Percentiles rank a stretch among this genome's conserved stretches.
These are phyloP conservation scores for Chenopodium formosanum DNA, from an alignment of 148 eudicot species.

Conservation along the genomic window DNA sequence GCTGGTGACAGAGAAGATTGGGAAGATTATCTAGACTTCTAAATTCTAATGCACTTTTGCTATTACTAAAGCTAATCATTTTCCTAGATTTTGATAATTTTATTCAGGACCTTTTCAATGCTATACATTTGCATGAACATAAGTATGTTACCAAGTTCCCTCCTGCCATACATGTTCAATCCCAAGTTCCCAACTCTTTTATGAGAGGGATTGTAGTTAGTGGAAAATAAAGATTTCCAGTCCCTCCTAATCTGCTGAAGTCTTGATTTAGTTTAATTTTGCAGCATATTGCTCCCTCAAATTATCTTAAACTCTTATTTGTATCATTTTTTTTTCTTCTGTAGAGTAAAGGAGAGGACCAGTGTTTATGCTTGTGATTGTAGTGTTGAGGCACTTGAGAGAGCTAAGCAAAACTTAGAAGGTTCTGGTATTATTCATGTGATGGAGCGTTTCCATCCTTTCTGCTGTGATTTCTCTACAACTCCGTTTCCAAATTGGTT, in stretches of 20 bases:
- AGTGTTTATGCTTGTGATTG: slow-evolving; percentile 86
- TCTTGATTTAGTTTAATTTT: not conserved
- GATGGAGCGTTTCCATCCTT: slow-evolving; percentile 56
- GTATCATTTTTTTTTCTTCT: slow-evolving; percentile 7
- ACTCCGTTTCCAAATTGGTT: slow-evolving; percentile 73
- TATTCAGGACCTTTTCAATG: not conserved
- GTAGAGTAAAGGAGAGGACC: slow-evolving; percentile 53
- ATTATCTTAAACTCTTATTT: slow-evolving; percentile 2
- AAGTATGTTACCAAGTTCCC: not conserved
- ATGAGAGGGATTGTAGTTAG: not conserved
- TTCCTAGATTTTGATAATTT: not conserved
- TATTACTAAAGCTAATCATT: not conserved
- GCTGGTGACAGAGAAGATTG: too few relatives aligned
- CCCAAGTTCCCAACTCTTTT: not conserved
- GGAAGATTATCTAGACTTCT: too few relatives aligned
- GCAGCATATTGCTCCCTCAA: not conserved
- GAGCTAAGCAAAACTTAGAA: slow-evolving; percentile 54
- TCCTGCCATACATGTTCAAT: not conserved
- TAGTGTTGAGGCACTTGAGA: slow-evolving; percentile 86
- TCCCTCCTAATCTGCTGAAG: not conserved
- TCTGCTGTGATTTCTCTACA: slow-evolving; percentile 73
- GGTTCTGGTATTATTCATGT: slow-evolving; percentile 35
- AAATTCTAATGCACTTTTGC: too few relatives aligned
- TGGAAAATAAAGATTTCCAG: not conserved
- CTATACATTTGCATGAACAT: not conserved